These are phyloP conservation scores for Ophiostoma montium DNA, from an alignment of 2,329 filamentous ascomycete genomes.

Conservation along the genomic window DNA sequence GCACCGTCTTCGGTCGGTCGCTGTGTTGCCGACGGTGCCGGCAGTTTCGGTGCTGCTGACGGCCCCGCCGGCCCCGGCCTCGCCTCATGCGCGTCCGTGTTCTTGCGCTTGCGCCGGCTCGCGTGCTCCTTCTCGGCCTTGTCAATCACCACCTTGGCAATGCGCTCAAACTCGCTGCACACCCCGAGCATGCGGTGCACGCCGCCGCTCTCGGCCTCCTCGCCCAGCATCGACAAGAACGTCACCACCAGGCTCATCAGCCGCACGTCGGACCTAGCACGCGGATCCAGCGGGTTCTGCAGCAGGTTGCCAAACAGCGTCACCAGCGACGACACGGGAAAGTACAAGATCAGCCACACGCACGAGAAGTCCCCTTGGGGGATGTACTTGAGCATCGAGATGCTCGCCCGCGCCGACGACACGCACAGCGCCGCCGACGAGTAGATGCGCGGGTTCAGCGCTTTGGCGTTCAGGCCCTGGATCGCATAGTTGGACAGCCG, in stretches of 20 bases:
- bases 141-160: conserved; percentile 80
- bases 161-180: conserved; percentile 92
- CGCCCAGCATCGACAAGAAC: conserved; percentile 78
- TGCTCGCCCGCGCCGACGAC: conserved; percentile 80
- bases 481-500: conserved; percentile 89
- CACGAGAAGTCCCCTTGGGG: conserved; percentile 89
- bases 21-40: background rate
- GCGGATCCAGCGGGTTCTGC: conserved; percentile 82
- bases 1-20: too few relatives aligned
- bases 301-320: conserved; percentile 93
- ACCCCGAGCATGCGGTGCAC: conserved; percentile 89
- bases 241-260: conserved; percentile 88
- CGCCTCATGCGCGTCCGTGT: conserved; percentile 24
- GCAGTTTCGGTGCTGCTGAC: background rate
- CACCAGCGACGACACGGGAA: conserved; percentile 86
- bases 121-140: conserved; percentile 77
- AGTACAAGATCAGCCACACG: conserved; percentile 94
- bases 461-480: conserved; percentile 78
- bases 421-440: conserved; percentile 88
- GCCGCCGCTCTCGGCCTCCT: conserved; percentile 77
- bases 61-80: conserved; percentile 9
- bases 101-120: conserved; percentile 73
- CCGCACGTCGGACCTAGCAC: conserved; percentile 76
- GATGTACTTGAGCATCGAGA: conserved; percentile 88
- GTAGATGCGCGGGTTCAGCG: conserved; percentile 87